Evolutionary conservation across 495 filamentous ascomycete species (phyloP).

Genomic region (Thozetella sp.): DNA sequence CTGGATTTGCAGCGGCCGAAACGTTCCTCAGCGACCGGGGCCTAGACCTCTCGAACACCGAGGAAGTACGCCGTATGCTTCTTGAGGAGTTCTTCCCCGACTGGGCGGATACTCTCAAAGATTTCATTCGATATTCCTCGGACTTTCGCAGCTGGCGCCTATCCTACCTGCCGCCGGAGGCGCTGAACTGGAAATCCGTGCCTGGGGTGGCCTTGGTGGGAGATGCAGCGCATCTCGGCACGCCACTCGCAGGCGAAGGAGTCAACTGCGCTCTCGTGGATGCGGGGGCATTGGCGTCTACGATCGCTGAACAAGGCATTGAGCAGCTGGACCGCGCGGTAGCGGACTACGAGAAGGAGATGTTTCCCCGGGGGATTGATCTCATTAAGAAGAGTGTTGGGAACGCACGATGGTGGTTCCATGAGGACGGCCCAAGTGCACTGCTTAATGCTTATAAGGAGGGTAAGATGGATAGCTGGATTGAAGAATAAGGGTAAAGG

Average conservation of each 20-base stretch:
- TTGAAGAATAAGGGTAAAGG: too few species aligned
- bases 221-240: slow-evolving; percentile 57
- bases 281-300: slow-evolving; percentile 13
- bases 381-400: too few species aligned
- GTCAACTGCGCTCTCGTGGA: slow-evolving; percentile 34
- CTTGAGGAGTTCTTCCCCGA: slow-evolving; percentile 23
- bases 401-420: too few species aligned
- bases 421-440: too few species aligned
- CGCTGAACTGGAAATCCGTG: slow-evolving; percentile 24
- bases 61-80: slow-evolving; percentile 12
- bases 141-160: slow-evolving; percentile 30
- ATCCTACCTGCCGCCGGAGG: slow-evolving; percentile 17
- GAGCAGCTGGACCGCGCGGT: slow-evolving; percentile 20
- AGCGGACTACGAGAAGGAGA: slow-evolving; percentile 18
- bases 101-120: slow-evolving; percentile 22
- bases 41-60: slow-evolving; percentile 13
- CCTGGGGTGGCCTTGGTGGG: slow-evolving; percentile 53
- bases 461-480: too few species aligned
- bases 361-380: slow-evolving; percentile 20
- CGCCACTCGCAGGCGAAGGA: slow-evolving; percentile 28
- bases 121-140: slow-evolving; percentile 22
- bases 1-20: slow-evolving; percentile 21
- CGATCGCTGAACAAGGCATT: slow-evolving; percentile 17
- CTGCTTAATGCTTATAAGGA: too few species aligned
- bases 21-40: slow-evolving; percentile 13